Conservation (phyloP, 169 alveolate genomes). For the Besnoitia besnoiti region DNA sequence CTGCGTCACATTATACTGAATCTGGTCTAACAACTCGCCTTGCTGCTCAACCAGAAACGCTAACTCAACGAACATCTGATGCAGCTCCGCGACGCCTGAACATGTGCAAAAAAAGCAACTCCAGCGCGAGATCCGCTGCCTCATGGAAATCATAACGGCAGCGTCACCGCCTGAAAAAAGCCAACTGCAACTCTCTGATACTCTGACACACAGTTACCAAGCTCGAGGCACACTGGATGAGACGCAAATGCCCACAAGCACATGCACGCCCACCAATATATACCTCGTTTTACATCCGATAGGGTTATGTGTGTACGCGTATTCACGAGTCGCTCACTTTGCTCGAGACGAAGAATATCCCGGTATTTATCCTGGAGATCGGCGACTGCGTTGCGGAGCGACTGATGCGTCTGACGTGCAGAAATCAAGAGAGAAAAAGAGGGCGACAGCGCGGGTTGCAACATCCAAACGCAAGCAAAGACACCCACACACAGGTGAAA, state of each 20-base stretch:
- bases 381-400: constrained; percentile 76
- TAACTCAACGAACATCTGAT: constrained; percentile 79
- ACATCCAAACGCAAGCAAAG: too few relatives aligned
- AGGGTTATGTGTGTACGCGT: too few relatives aligned
- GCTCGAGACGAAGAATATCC: constrained; percentile 80
- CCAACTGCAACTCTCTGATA: too few relatives aligned
- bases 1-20: constrained; percentile 72
- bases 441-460: background rate
- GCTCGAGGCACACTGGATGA: background rate
- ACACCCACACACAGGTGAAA: background rate
- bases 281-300: background rate
- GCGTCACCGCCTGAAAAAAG: background rate
- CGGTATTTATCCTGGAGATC: constrained; percentile 83
- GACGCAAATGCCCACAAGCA: background rate
- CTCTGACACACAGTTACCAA: background rate
- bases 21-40: constrained; percentile 82
- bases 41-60: constrained; percentile 80
- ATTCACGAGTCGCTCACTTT: constrained; percentile 39
- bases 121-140: background rate
- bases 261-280: background rate
- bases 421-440: background rate
- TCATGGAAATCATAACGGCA: background rate
- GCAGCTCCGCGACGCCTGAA: constrained; percentile 78
- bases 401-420: constrained; percentile 72
- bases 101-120: background rate